phyloP scores from a whole-genome alignment of 805 yeast genomes.

The Metschnikowia noctiluminum region DNA sequence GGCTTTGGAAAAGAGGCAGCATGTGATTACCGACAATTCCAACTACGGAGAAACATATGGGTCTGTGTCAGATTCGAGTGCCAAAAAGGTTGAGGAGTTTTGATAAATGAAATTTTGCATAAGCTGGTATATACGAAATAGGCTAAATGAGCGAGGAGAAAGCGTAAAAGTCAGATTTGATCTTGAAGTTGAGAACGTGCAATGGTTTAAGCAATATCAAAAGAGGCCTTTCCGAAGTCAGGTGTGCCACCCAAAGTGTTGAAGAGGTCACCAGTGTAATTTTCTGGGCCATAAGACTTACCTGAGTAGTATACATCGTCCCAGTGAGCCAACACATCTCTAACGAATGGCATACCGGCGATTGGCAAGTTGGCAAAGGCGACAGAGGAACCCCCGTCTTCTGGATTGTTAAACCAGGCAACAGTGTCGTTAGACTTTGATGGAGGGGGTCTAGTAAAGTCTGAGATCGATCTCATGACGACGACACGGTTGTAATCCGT shows the following conservation, averaged over 20 bases:
- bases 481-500: slow-evolving; percentile 57
- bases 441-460: slow-evolving; percentile 54
- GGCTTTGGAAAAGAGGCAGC: slow-evolving; percentile 42
- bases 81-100: slow-evolving; percentile 6
- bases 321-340: slow-evolving; percentile 53
- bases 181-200: neutral
- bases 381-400: slow-evolving; percentile 50
- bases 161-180: neutral
- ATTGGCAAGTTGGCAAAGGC: slow-evolving; percentile 49
- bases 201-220: slow-evolving; percentile 21
- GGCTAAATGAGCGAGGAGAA: neutral
- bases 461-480: slow-evolving; percentile 59
- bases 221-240: slow-evolving; percentile 33
- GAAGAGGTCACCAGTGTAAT: slow-evolving; percentile 60
- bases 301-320: slow-evolving; percentile 30
- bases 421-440: slow-evolving; percentile 41
- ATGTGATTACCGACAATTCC: slow-evolving; percentile 9
- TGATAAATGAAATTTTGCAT: neutral
- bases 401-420: slow-evolving; percentile 46
- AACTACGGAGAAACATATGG: slow-evolving; percentile 15
- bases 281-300: slow-evolving; percentile 39
- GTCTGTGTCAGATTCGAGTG: slow-evolving; percentile 17
- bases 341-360: slow-evolving; percentile 54
- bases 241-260: slow-evolving; percentile 50
- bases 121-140: neutral